phyloP scores from a whole-genome alignment of 73 alveolate genomes.

The Paramecium caudatum region DNA sequence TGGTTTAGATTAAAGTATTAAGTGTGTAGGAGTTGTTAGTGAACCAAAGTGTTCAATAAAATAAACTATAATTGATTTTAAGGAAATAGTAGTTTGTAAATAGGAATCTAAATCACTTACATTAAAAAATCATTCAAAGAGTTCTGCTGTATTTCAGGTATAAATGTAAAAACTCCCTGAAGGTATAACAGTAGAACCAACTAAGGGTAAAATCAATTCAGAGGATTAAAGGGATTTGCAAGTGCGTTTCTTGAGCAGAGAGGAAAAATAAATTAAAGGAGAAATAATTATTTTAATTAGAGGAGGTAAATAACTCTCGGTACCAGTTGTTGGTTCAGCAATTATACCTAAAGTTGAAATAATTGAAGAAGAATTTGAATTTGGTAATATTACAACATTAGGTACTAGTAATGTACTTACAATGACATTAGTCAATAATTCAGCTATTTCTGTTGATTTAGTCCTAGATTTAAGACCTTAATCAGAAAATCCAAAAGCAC shows the following conservation, averaged over 20 bases:
- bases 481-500: slow-evolving; percentile 79
- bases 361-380: slow-evolving; percentile 94
- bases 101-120: slow-evolving; percentile 84
- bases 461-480: slow-evolving; percentile 73
- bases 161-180: slow-evolving; percentile 78
- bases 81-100: slow-evolving; percentile 87
- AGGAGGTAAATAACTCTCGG: slow-evolving; percentile 93
- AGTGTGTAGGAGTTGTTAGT: slow-evolving; percentile 90
- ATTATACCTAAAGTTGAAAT: slow-evolving; percentile 97
- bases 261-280: slow-evolving; percentile 90
- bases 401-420: slow-evolving; percentile 92
- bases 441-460: slow-evolving; percentile 89
- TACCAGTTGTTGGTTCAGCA: slow-evolving; percentile 93
- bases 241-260: slow-evolving; percentile 88
- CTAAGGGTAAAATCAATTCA: slow-evolving; percentile 85
- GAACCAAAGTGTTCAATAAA: slow-evolving; percentile 90
- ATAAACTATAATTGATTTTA: slow-evolving; percentile 86
- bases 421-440: slow-evolving; percentile 88
- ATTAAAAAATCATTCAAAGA: slow-evolving; percentile 82
- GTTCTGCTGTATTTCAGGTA: slow-evolving; percentile 88
- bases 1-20: slow-evolving; percentile 89
- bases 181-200: slow-evolving; percentile 84
- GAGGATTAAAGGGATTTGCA: slow-evolving; percentile 88
- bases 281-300: slow-evolving; percentile 95
- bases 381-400: slow-evolving; percentile 94